phyloP scores from a whole-genome alignment of 805 yeast species.

The Cyberlindnera saturnus region DNA sequence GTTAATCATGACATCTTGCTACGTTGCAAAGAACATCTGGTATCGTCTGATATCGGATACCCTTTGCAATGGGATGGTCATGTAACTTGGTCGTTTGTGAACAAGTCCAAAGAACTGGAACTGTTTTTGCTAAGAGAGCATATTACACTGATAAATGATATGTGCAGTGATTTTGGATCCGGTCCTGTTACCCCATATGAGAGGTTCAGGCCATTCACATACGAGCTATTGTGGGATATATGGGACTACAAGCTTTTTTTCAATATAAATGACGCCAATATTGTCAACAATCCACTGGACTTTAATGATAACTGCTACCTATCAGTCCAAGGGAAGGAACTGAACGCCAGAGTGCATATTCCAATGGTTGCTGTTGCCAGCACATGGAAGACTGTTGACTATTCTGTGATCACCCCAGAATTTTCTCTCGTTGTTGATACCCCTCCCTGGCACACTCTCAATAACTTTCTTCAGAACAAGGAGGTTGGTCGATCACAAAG shows the following conservation, averaged over 20 bases:
- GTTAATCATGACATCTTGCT: constrained; percentile 83
- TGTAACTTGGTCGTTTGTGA: constrained; percentile 59
- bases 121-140: constrained; percentile 80
- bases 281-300: constrained; percentile 84
- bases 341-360: constrained; percentile 41
- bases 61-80: constrained; percentile 84
- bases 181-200: constrained; percentile 73
- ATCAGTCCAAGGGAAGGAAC: constrained; percentile 59
- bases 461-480: constrained; percentile 57
- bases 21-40: constrained; percentile 48
- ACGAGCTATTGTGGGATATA: constrained; percentile 55
- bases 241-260: constrained; percentile 54
- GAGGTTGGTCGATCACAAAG: constrained; percentile 64
- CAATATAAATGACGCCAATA: constrained; percentile 82
- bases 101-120: constrained; percentile 45
- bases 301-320: constrained; percentile 73
- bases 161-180: constrained; percentile 67
- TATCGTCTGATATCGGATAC: constrained; percentile 54
- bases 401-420: constrained; percentile 45
- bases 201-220: constrained; percentile 65
- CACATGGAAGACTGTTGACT: constrained; percentile 47
- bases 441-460: constrained; percentile 89
- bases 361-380: constrained; percentile 55
- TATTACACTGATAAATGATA: constrained; percentile 61
- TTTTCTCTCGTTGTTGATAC: constrained; percentile 62